Evolutionary conservation across 2,329 filamentous ascomycete genomes (phyloP).

Genomic region (Metarhizium humberi): DNA sequence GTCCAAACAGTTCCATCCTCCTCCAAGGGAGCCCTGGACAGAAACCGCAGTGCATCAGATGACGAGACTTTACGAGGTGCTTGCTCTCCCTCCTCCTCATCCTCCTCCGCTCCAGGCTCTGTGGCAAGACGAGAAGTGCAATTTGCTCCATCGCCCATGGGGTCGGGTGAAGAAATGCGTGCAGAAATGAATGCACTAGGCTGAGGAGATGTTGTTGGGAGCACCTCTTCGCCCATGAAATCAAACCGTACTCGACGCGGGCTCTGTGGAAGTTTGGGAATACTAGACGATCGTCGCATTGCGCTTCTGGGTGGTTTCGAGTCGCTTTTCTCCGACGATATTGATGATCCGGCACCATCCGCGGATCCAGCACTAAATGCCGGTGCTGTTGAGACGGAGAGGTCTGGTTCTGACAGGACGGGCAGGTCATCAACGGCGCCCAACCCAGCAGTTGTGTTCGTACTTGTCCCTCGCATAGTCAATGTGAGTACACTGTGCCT

Average conservation of each 20-base stretch:
- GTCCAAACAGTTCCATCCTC: constrained; percentile 40
- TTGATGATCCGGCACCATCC: constrained; percentile 40
- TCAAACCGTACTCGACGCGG: constrained; percentile 56
- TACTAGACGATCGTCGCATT: constrained; percentile 45
- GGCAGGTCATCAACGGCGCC: constrained; percentile 6
- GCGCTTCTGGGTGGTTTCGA: constrained; percentile 43
- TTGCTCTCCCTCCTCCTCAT: constrained; percentile 24
- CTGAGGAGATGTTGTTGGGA: constrained; percentile 49
- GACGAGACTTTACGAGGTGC: constrained; percentile 46
- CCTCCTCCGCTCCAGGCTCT: constrained; percentile 29
- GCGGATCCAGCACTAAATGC: constrained; percentile 25
- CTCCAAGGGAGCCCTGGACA: constrained; percentile 42
- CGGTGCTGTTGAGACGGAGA: constrained; percentile 25
- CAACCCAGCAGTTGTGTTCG: not conserved
- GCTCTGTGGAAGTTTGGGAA: constrained; percentile 38
- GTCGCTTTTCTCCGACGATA: constrained; percentile 43
- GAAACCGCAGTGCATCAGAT: constrained; percentile 41
- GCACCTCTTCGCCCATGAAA: constrained; percentile 49
- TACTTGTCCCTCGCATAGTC: not conserved
- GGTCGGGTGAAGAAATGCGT: constrained; percentile 15
- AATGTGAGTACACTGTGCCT: constrained; percentile 3
- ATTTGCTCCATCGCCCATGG: constrained; percentile 16
- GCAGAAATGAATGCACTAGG: constrained; percentile 21
- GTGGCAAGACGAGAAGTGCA: constrained; percentile 24
- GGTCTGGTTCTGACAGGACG: constrained; percentile 11